Conservation (phyloP, 2,329 filamentous ascomycete genomes). For the Fonsecaea nubica region DNA sequence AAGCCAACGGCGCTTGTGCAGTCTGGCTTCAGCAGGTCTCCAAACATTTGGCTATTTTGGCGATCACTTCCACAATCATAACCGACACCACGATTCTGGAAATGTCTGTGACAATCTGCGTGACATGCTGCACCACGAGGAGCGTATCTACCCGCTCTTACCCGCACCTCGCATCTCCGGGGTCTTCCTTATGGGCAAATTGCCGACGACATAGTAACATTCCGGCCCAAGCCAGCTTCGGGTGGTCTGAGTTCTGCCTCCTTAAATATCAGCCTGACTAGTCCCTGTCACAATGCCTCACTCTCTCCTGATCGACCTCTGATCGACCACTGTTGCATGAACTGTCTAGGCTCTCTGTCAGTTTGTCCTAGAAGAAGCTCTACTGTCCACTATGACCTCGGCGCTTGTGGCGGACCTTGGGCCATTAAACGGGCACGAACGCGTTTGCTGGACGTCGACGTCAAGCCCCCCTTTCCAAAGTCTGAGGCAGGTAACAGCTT, state of each 20-base stretch:
- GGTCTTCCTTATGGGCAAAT: not conserved
- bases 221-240: not conserved
- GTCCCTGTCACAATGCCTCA: slow-evolving; percentile 22
- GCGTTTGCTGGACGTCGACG: not conserved
- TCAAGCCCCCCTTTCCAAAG: not conserved
- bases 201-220: not conserved
- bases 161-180: not conserved
- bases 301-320: slow-evolving; percentile 14
- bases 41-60: not conserved
- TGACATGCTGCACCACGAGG: not conserved
- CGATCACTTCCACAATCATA: not conserved
- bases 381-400: not conserved
- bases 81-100: not conserved
- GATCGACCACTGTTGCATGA: slow-evolving; percentile 13
- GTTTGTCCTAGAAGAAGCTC: not conserved
- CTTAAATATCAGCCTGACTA: slow-evolving; percentile 19
- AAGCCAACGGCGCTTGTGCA: not conserved
- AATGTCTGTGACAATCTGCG: not conserved
- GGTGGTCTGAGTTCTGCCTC: not conserved
- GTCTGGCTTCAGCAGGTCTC: not conserved
- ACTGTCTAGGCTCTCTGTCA: not conserved
- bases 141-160: slow-evolving; percentile 14
- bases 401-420: not conserved
- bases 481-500: not conserved
- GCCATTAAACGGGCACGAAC: not conserved